These are phyloP conservation scores for Aaosphaeria pasadenensis DNA, from an alignment of 2,329 filamentous ascomycete species.

Conservation along the genomic window DNA sequence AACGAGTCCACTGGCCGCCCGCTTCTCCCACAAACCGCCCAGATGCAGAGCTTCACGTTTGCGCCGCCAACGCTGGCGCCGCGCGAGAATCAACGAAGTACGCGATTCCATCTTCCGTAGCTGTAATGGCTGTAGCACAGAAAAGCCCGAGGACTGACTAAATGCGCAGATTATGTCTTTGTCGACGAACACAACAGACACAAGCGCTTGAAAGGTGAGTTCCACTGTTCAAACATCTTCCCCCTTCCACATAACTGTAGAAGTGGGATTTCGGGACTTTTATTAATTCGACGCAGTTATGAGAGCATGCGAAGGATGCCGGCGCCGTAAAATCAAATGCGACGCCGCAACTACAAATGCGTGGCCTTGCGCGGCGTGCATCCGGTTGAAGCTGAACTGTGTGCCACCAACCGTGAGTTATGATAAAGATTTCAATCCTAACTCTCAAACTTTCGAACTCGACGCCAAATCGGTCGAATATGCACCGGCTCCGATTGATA, in stretches of 20 bases:
- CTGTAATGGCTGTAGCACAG: neutral
- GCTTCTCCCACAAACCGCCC: constrained; percentile 63
- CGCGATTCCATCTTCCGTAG: constrained; percentile 33
- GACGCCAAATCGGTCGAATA: constrained; percentile 40
- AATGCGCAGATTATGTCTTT: constrained; percentile 83
- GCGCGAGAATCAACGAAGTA: constrained; percentile 82
- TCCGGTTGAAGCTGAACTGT: constrained; percentile 87
- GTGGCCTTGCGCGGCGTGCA: constrained; percentile 95
- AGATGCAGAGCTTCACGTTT: constrained; percentile 76
- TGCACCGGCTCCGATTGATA: constrained; percentile 31
- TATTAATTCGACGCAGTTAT: constrained; percentile 63
- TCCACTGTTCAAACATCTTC: neutral
- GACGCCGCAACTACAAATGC: constrained; percentile 96
- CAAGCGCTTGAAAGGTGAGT: constrained; percentile 86
- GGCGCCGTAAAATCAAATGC: constrained; percentile 95
- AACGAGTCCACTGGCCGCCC: constrained; percentile 61
- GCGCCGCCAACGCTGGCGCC: constrained; percentile 62
- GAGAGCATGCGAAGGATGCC: constrained; percentile 94
- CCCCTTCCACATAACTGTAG: no score
- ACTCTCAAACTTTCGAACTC: constrained; percentile 40
- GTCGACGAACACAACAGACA: constrained; percentile 98
- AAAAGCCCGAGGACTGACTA: constrained; percentile 11
- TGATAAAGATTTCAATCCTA: constrained; percentile 55
- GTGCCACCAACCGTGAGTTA: constrained; percentile 81
- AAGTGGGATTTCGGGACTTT: no score